Evolutionary conservation across 2,329 filamentous ascomycete species (phyloP), one percentile per base, ranked within the genome.

Genomic region (Alternaria panax): DNA sequence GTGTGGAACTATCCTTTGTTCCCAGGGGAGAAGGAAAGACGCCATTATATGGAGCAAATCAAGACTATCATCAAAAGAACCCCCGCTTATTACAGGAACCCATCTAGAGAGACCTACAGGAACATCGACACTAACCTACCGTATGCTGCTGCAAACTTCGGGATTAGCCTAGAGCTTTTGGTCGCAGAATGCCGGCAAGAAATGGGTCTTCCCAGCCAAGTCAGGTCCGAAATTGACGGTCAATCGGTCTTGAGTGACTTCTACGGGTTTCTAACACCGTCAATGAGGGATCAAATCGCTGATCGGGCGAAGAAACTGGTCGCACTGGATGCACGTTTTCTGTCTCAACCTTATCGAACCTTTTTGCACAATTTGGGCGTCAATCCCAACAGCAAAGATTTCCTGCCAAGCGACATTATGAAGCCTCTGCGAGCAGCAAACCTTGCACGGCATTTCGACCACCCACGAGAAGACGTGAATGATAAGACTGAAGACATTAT

Each of bases 341-440:
- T 73, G 5, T 20, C 57, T 3, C 40, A 65, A 16, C 24, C 54
- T 14, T 67, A 60, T 30, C 27, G 25, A 5, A 16, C 43, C 14
- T 59, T 75, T 27, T 59, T 70, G 7, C 7, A 45, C 4, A 32
- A 53, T 22, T 22, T 75, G n/a, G 65, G 67, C n/a, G 56, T 74
- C 22, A 48, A 54, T 46, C 40, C 52, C 12, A 27, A n/a, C 27
- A 51, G 48, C 51, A 65, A 28, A 43, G 57, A 61, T 24, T 20
- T 73, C 42, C 60, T 75, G 18, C 67, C 71, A 12, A 68, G 72
- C 51, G 71, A 75, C 34, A 67, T 75, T 3, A 57, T 72, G 38
- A 38, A 66, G 11, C 56, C 66, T 22, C 57, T 75, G 8, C 66
- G 71, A 46, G 58, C 57, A n/a, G 65, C 64, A 38, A 63, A 63